Evolutionary conservation across 2,329 filamentous ascomycete genomes (phyloP), one percentile per base, ranked within the genome.

Genomic region (Penicillium vulpinum): DNA sequence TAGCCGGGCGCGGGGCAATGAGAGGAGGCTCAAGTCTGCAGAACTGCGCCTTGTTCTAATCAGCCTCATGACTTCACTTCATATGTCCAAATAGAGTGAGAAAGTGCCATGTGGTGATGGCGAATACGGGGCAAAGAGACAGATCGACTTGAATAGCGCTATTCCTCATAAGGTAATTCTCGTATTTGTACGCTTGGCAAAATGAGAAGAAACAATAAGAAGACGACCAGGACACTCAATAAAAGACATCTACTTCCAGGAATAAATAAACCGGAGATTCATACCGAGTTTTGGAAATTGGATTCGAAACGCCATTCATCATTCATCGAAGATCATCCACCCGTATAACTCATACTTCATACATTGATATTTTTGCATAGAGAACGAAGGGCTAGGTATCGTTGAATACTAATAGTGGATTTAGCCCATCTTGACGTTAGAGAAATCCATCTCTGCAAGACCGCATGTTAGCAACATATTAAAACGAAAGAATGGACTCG

Each of bases 371-470:
- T 10, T 53, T 54, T 54, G 33, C 41, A 18, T 33, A 28, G 26
- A 22, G 28, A 39, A 40, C 8, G 31, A 43, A 18, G 24, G 54
- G 47, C 6, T 11, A 31, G 26, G 15, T 28, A 40, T 38, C 31
- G n/a, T 15, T 16, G 22, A n/a, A 35, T 40, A 39, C 13, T 47
- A 29, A 52, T 22, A 16, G 29, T 24, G 29, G 33, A 5, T 40
- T 75, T 66, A 81, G 51, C 79, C 80, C 56, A 88, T 85, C 77
- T 87, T 85, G 18, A 83, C 85, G 61, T 86, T 83, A 16, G 81
- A 85, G 66, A 88, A 88, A 70, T 88, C 85, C 85, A 88, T 87
- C 75, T 88, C 85, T 77, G 58, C 21, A 35, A 36, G 50, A 5
- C 10, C 11, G 8, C 18, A 24, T 1, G 21, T 61, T 57, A 60